Evolutionary conservation across 805 yeast species (phyloP).

Genomic region (Yamadazyma takamatsuzukensis): DNA sequence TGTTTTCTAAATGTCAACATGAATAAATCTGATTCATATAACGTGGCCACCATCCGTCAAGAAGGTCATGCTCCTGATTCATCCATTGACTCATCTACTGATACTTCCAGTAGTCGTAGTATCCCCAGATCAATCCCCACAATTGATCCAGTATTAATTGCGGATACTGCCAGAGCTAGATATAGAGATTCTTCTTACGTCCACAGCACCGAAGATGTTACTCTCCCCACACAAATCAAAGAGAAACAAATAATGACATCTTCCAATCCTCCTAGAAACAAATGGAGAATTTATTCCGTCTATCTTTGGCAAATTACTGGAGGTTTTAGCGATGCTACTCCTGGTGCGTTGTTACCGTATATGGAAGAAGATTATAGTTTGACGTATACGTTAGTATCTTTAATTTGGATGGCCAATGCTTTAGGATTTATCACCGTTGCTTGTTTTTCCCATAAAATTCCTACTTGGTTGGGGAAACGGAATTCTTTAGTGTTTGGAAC

Average conservation of each 20-base stretch:
- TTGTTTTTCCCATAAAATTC: conserved; percentile 42
- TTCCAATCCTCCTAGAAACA: conserved; percentile 40
- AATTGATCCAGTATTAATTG: too few relatives aligned
- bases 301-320: conserved; percentile 37
- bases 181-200: not conserved
- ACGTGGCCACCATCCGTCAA: too few relatives aligned
- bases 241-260: conserved; percentile 30
- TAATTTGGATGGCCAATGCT: conserved; percentile 57
- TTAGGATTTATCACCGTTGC: conserved; percentile 54
- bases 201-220: not conserved
- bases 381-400: conserved; percentile 51
- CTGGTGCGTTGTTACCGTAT: conserved; percentile 57
- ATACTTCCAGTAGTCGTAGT: too few relatives aligned
- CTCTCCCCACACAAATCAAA: conserved; percentile 5
- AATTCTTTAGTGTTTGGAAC: conserved; percentile 39
- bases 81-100: too few relatives aligned
- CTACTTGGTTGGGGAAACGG: conserved; percentile 37
- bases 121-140: not conserved
- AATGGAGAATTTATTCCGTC: conserved; percentile 38
- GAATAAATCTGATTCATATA: too few relatives aligned
- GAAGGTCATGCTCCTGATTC: too few relatives aligned
- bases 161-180: too few relatives aligned
- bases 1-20: too few relatives aligned
- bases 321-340: conserved; percentile 55
- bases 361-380: conserved; percentile 48